Evolutionary conservation across 23 red algal species (phyloP).

Genomic region (Gracilariopsis chorda): DNA sequence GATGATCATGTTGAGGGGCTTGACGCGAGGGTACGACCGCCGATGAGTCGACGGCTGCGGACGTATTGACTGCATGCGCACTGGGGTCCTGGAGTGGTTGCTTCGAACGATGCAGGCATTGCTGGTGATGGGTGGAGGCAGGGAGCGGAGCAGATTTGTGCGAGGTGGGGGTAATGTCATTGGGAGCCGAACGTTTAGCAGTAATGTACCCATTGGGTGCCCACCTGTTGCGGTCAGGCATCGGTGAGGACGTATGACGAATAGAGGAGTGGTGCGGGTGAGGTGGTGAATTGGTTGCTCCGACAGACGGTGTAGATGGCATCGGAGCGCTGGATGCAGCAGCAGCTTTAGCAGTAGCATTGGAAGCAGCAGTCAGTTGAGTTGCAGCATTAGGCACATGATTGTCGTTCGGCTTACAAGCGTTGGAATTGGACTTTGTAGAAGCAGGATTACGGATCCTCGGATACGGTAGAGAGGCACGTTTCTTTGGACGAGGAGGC

Average conservation of each 20-base stretch:
- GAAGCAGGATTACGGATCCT: constrained; percentile 20
- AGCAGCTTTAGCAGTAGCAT: background rate
- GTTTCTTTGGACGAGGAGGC: constrained; percentile 82
- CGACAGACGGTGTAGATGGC: background rate
- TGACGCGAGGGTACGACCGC: background rate
- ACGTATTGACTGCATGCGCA: background rate
- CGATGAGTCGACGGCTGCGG: background rate
- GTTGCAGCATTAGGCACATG: background rate
- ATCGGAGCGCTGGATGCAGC: background rate
- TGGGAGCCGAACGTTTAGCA: too few species aligned
- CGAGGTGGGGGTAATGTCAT: background rate
- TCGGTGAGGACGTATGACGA: too few species aligned
- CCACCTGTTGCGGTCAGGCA: background rate
- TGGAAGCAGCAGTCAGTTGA: constrained; percentile 31
- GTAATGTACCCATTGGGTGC: background rate
- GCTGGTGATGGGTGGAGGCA: background rate
- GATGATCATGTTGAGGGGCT: background rate
- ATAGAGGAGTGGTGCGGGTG: too few species aligned
- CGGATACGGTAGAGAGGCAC: constrained; percentile 39
- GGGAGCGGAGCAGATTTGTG: background rate
- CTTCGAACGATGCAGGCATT: background rate
- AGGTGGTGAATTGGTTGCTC: background rate
- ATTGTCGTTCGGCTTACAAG: background rate
- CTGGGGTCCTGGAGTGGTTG: background rate
- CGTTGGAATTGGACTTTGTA: too few species aligned